A percentile compares a stretch with the other conserved stretches of the same genome.
Conservation (phyloP, 805 yeast genomes). For the Starmerella stigmatis region DNA sequence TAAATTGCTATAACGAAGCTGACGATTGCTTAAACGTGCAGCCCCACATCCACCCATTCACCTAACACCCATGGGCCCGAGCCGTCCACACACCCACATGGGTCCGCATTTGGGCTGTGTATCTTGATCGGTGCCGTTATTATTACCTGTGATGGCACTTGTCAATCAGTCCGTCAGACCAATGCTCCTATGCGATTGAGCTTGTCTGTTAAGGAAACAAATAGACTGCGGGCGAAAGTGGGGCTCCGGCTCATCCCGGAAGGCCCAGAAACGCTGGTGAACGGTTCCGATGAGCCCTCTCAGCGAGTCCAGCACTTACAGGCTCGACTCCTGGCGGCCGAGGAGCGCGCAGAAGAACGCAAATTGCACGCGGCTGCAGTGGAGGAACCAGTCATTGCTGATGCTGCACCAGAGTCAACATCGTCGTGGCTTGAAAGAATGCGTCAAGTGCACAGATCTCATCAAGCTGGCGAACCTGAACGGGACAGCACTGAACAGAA, state of each 20-base stretch:
- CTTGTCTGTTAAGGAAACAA: slow-evolving; percentile 45
- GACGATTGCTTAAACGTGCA: too few relatives aligned
- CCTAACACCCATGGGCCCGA: too few relatives aligned
- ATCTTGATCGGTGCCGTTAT: too few relatives aligned
- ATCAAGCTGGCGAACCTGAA: too few relatives aligned
- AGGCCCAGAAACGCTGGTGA: slow-evolving; percentile 30
- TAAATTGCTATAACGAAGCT: too few relatives aligned
- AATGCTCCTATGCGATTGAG: slow-evolving; percentile 24
- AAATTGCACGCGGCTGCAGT: neutral
- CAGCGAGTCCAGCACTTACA: slow-evolving; percentile 23
- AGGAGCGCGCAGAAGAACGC: neutral
- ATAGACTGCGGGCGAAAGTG: slow-evolving; percentile 39
- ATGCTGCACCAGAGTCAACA: neutral
- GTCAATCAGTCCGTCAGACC: too few relatives aligned
- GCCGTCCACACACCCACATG: too few relatives aligned
- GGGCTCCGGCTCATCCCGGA: slow-evolving; percentile 44
- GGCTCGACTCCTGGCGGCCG: slow-evolving; percentile 26
- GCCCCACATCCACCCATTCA: too few relatives aligned
- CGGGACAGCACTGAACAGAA: too few relatives aligned
- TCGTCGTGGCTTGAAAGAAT: neutral
- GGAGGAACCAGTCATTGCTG: neutral
- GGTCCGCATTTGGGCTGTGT: too few relatives aligned
- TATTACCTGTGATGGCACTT: too few relatives aligned
- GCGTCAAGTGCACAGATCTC: too few relatives aligned
- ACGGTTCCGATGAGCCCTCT: slow-evolving; percentile 27